A percentile compares a stretch with the other conserved stretches of the same genome.
Conservation (phyloP, 148 eudicot genomes). For the Amaranthus palmeri region DNA sequence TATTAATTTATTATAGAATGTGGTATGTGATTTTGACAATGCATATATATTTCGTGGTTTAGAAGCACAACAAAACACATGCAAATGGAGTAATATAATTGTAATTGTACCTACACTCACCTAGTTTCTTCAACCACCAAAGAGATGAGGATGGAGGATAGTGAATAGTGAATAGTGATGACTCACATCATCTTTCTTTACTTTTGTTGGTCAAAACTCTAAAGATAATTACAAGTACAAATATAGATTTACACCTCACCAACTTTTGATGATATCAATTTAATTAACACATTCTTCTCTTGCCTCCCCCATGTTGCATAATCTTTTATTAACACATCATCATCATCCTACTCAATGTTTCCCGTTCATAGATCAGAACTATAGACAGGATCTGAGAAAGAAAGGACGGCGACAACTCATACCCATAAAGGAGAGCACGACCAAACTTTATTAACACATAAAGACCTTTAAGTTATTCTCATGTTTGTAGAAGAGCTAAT, state of each 20-base stretch:
- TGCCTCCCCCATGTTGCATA: neutral
- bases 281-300: neutral
- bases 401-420: too few relatives aligned
- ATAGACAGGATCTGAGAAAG: too few relatives aligned
- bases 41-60: neutral
- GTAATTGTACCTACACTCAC: neutral
- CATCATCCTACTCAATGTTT: too few relatives aligned
- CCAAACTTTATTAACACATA: too few relatives aligned
- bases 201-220: constrained; percentile 16
- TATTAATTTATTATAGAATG: neutral
- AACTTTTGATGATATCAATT: constrained; percentile 19
- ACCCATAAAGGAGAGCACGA: too few relatives aligned
- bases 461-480: too few relatives aligned
- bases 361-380: too few relatives aligned
- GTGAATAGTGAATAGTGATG: too few relatives aligned
- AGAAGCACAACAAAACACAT: constrained; percentile 1
- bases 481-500: too few relatives aligned
- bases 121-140: neutral
- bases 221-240: neutral
- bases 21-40: constrained; percentile 1
- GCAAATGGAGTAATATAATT: neutral
- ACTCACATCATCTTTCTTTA: neutral
- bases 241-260: constrained; percentile 20
- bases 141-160: constrained; percentile 8
- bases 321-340: neutral